A percentile compares a stretch with the other conserved stretches of the same genome.
Evolutionary conservation across 106 monocot genomes (phyloP).

Genomic region (Dendrobium catenatum): DNA sequence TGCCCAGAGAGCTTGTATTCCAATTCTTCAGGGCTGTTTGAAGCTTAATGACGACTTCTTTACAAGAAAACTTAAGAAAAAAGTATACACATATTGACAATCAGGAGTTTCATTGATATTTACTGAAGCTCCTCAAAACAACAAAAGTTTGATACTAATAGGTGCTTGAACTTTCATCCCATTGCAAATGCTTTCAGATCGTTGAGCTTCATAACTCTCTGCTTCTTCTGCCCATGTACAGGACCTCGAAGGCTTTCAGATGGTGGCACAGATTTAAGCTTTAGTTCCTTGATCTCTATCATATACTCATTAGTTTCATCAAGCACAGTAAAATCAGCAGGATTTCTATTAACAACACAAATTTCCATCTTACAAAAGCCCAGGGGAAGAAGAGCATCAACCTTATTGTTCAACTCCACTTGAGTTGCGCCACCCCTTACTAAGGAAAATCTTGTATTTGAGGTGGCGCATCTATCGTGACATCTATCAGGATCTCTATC

Average conservation of each 20-base stretch:
- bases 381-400: slow-evolving; percentile 14
- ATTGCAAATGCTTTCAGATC: slow-evolving; percentile 19
- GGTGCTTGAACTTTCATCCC: not conserved
- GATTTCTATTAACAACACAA: slow-evolving; percentile 75
- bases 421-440: slow-evolving; percentile 6
- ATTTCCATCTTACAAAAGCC: slow-evolving; percentile 15
- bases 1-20: not conserved
- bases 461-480: not conserved
- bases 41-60: not conserved
- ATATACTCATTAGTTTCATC: slow-evolving; percentile 67
- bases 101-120: not conserved
- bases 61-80: slow-evolving; percentile 1
- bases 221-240: slow-evolving; percentile 9
- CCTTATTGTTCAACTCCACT: slow-evolving; percentile 12
- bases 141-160: slow-evolving; percentile 2
- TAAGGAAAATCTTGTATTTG: not conserved
- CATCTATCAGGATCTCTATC: slow-evolving; percentile 1
- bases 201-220: slow-evolving; percentile 32
- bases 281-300: slow-evolving; percentile 24
- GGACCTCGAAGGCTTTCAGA: not conserved
- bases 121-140: slow-evolving; percentile 7
- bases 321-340: slow-evolving; percentile 67
- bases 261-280: slow-evolving; percentile 4
- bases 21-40: not conserved
- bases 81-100: slow-evolving; percentile 11